Evolutionary conservation across 1,284 basidiomycete genomes (phyloP).

Genomic region (Cutaneotrichosporon sp.): DNA sequence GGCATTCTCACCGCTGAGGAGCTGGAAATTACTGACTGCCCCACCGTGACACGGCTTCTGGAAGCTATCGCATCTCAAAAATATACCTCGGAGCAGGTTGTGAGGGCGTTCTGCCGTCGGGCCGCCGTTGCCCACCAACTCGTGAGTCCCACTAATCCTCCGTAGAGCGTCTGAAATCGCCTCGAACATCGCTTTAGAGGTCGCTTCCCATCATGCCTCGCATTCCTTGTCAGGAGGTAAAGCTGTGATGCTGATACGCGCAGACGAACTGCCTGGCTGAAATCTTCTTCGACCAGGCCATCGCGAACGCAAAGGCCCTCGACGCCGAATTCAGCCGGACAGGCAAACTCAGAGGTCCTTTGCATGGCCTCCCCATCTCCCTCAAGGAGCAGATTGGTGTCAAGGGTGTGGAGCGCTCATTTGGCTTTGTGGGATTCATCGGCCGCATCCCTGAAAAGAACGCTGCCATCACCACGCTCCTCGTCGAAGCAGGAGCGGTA

Average conservation of each 20-base stretch:
- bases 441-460: constrained; percentile 11
- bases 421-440: not conserved
- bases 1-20: constrained; percentile 60
- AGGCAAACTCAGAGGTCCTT: constrained; percentile 44
- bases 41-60: constrained; percentile 26
- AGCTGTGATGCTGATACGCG: not conserved
- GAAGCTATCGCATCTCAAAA: constrained; percentile 17
- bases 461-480: constrained; percentile 14
- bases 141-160: not conserved
- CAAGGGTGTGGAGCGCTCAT: not conserved
- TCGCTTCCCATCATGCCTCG: too few relatives aligned
- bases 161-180: too few relatives aligned
- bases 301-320: constrained; percentile 42
- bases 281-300: constrained; percentile 46
- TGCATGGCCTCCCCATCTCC: constrained; percentile 52
- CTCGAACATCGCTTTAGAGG: too few relatives aligned
- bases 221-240: too few relatives aligned
- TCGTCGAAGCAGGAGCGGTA: constrained; percentile 24
- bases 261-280: constrained; percentile 47
- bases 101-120: constrained; percentile 63
- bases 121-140: constrained; percentile 75
- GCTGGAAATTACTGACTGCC: constrained; percentile 60
- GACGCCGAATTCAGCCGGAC: constrained; percentile 44
- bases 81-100: constrained; percentile 21
- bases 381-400: constrained; percentile 40